Percentiles rank a stretch among this genome's conserved stretches.
These are phyloP conservation scores for Kwoniella sp. DNA, from an alignment of 768 basidiomycete species.

Conservation along the genomic window DNA sequence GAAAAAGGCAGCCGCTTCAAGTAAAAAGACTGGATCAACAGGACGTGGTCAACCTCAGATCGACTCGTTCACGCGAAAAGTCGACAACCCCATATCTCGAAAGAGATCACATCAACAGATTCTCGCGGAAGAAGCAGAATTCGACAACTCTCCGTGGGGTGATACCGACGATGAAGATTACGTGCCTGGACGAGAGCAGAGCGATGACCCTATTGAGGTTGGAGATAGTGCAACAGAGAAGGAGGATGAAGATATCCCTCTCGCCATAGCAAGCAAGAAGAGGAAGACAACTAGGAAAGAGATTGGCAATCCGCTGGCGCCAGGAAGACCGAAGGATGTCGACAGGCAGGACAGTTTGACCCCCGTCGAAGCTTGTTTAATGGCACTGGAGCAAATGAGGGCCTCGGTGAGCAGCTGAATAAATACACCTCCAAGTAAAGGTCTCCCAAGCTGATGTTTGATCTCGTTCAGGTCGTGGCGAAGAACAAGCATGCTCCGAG, in stretches of 20 bases:
- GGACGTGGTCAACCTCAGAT: conserved; percentile 13
- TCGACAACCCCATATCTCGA: conserved; percentile 35
- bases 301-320: not conserved
- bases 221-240: conserved; percentile 28
- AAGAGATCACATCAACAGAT: conserved; percentile 41
- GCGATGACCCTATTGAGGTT: conserved; percentile 34
- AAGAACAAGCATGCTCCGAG: conserved; percentile 35
- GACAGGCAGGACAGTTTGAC: conserved; percentile 24
- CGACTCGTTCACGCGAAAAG: conserved; percentile 17
- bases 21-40: conserved; percentile 7
- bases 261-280: conserved; percentile 21
- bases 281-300: conserved; percentile 25
- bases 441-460: conserved; percentile 1
- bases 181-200: conserved; percentile 14
- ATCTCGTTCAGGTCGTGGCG: conserved; percentile 20
- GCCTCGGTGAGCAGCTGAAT: conserved; percentile 30
- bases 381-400: conserved; percentile 33
- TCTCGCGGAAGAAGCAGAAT: conserved; percentile 33
- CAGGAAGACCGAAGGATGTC: not conserved
- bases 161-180: conserved; percentile 47
- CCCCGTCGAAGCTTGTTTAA: conserved; percentile 38
- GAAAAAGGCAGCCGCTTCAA: conserved; percentile 3
- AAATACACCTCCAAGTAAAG: not conserved
- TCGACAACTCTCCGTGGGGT: conserved; percentile 48
- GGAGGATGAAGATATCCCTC: conserved; percentile 30